phyloP scores from a whole-genome alignment of 164 flowering plant species.

The Vitis amurensis region DNA sequence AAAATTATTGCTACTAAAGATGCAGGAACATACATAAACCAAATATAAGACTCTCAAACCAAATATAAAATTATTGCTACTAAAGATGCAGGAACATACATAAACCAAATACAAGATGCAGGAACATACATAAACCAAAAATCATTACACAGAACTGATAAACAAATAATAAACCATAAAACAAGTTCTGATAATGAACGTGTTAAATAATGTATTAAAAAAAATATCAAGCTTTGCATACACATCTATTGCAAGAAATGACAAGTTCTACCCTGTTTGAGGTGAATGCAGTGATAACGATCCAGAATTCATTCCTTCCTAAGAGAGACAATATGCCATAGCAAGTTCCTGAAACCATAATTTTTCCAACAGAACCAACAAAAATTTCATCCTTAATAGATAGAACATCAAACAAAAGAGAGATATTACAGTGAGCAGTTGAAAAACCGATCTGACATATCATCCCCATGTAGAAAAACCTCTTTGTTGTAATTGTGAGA shows the following conservation, averaged over 20 bases:
- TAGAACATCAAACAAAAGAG: not conserved
- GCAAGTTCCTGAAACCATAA: slow-evolving; percentile 63
- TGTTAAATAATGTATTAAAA: too few relatives aligned
- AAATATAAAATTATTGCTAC: too few relatives aligned
- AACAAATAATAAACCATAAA: too few relatives aligned
- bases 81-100: too few relatives aligned
- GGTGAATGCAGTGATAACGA: slow-evolving; percentile 38
- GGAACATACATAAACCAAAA: too few relatives aligned
- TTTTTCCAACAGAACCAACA: not conserved
- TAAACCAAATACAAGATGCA: too few relatives aligned
- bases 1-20: too few relatives aligned
- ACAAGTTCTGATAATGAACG: too few relatives aligned
- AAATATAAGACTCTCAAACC: slow-evolving; percentile 1
- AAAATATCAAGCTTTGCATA: slow-evolving; percentile 78
- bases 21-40: not conserved
- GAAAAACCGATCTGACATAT: slow-evolving; percentile 81
- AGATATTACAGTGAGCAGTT: slow-evolving; percentile 53
- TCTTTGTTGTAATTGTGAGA: slow-evolving; percentile 70
- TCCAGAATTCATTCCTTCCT: slow-evolving; percentile 53
- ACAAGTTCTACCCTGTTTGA: slow-evolving; percentile 56
- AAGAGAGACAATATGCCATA: slow-evolving; percentile 72
- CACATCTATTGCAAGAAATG: slow-evolving; percentile 76
- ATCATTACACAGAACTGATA: too few relatives aligned
- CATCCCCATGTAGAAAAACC: slow-evolving; percentile 90
- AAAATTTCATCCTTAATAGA: not conserved